Conservation (phyloP, 2,329 filamentous ascomycete genomes). For the Sclerotiophoma versabilis region DNA sequence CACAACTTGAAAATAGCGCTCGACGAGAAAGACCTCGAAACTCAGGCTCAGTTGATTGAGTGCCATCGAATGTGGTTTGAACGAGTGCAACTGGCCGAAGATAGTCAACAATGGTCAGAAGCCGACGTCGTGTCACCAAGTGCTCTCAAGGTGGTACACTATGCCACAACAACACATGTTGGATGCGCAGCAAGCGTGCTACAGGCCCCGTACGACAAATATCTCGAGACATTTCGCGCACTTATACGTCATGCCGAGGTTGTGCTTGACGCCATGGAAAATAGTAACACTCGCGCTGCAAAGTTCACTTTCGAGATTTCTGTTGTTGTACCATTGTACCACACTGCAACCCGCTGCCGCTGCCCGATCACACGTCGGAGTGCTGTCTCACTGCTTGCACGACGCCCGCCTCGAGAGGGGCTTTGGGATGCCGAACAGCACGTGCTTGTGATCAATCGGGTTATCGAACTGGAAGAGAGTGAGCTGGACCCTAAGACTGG, state of each 20-base stretch:
- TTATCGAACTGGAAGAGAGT: slow-evolving; percentile 32
- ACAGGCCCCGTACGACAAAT: slow-evolving; percentile 23
- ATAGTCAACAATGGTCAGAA: slow-evolving; percentile 5
- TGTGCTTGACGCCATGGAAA: slow-evolving; percentile 25
- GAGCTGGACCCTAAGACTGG: slow-evolving; percentile 27
- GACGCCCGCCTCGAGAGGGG: slow-evolving; percentile 26
- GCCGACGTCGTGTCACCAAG: slow-evolving; percentile 24
- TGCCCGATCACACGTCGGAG: slow-evolving; percentile 29
- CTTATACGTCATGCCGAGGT: slow-evolving; percentile 25
- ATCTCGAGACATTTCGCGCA: slow-evolving; percentile 26
- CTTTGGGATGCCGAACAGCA: slow-evolving; percentile 31
- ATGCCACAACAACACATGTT: slow-evolving; percentile 18
- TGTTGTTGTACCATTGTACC: slow-evolving; percentile 17
- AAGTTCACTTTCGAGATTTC: slow-evolving; percentile 25
- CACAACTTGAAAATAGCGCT: background rate
- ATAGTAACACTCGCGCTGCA: slow-evolving; percentile 6
- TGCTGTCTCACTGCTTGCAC: slow-evolving; percentile 25
- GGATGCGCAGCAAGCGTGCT: slow-evolving; percentile 17
- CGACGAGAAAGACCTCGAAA: slow-evolving; percentile 7
- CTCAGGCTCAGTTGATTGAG: slow-evolving; percentile 18
- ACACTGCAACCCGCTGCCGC: slow-evolving; percentile 22
- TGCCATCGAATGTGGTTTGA: slow-evolving; percentile 28
- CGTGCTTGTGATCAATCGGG: slow-evolving; percentile 19
- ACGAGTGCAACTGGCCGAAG: slow-evolving; percentile 7
- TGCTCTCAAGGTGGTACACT: slow-evolving; percentile 24